Conservation (phyloP, 2,329 filamentous ascomycete genomes). For the Claviceps quebecensis region DNA sequence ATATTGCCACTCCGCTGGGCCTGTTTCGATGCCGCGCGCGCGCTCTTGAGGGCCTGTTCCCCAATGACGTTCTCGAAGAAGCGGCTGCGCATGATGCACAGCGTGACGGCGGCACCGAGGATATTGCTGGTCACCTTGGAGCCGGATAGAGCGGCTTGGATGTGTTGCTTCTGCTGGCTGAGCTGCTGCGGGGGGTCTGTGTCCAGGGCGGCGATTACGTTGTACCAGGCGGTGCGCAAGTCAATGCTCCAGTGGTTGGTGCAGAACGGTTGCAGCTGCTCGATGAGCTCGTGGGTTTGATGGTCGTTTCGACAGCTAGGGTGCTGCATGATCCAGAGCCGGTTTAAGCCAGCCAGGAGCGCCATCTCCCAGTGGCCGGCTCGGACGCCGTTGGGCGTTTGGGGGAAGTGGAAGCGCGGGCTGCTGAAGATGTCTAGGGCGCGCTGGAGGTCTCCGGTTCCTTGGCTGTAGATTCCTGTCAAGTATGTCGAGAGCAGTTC, state of each 20-base stretch:
- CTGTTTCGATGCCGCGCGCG: slow-evolving; percentile 53
- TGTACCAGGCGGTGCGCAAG: slow-evolving; percentile 62
- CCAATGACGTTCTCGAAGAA: slow-evolving; percentile 76
- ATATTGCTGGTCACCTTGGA: slow-evolving; percentile 59
- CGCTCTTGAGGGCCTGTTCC: slow-evolving; percentile 65
- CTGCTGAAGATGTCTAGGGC: slow-evolving; percentile 56
- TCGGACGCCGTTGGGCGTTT: slow-evolving; percentile 24
- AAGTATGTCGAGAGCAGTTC: slow-evolving; percentile 53
- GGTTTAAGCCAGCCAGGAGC: slow-evolving; percentile 53
- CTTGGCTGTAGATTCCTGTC: slow-evolving; percentile 61
- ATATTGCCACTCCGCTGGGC: slow-evolving; percentile 56
- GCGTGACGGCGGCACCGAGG: slow-evolving; percentile 67
- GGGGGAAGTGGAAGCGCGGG: slow-evolving; percentile 35
- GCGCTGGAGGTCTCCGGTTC: slow-evolving; percentile 53
- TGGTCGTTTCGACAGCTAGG: slow-evolving; percentile 41
- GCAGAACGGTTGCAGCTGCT: slow-evolving; percentile 54
- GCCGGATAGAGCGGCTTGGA: slow-evolving; percentile 57
- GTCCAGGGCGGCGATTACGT: slow-evolving; percentile 55
- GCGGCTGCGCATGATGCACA: slow-evolving; percentile 71
- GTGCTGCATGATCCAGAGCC: slow-evolving; percentile 58
- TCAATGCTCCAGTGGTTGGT: slow-evolving; percentile 56
- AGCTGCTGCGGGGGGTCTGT: slow-evolving; percentile 51
- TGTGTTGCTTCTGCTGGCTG: slow-evolving; percentile 63
- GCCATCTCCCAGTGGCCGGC: slow-evolving; percentile 49
- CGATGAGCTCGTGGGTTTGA: slow-evolving; percentile 46